Base-by-base conservation (phyloP, 108 stramenopile genomes). In the Seminavis robusta region DNA sequence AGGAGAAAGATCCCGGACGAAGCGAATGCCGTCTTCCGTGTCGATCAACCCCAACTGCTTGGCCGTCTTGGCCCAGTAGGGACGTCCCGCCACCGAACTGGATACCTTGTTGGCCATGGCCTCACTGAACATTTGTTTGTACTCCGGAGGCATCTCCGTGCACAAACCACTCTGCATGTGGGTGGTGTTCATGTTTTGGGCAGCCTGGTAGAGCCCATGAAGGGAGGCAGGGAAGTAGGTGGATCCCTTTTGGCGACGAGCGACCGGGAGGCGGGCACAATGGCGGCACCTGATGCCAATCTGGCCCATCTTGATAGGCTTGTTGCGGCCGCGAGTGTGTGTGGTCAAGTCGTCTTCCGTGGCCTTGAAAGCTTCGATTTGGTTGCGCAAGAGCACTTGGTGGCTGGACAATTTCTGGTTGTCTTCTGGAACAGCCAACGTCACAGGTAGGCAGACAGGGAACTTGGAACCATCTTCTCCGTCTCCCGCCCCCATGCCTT, bases 161-260 rank as follows among this genome's bases (percentile, higher is more conserved):
- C 88, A 90, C 4, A 66, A 43, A 23, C 85, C 88, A 32, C 65
- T 53, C 38, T 74, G 73, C 56, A 90, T 67, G 48, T 90, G 88
- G 43, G 74, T 81, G 15, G 84, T 61, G 56, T 81, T 77, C 91
- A 92, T 92, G 55, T 92, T 88, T 45, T 84, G 85, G 25, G 86
- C 80, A 6, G 87, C 88, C 47, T 92, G 91, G 41, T 92, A 92
- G n/a, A 92, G 61, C n/a, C 86, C 66, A 8, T 49, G 48, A 10
- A 92, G 61, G 31, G 76, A 59, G 8, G 71, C 59, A 19, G 91
- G 91, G 61, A 83, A 92, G 54, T 86, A 89, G 10, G 79, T 67
- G 0, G 87, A 76, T n/a, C 91, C 80, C 24, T 78, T 72, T 28
- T 79, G 73, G 17, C 90, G 73, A 46, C 78, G 56, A 11, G 63